Evolutionary conservation across 2,329 filamentous ascomycete genomes (phyloP).

Genomic region (Microsporum audouinii): DNA sequence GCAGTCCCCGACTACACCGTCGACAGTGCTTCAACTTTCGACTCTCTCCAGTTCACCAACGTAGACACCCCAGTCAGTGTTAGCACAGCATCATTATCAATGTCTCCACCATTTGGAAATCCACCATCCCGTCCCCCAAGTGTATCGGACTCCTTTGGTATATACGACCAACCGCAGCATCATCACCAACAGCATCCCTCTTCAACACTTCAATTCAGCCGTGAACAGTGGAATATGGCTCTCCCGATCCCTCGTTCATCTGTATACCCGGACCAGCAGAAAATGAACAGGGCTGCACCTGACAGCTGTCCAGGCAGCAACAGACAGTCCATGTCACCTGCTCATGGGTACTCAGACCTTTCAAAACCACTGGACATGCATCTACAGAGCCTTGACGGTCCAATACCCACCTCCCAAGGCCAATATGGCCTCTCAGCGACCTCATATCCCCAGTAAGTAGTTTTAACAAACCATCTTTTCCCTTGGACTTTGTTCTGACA

Average conservation of each 20-base stretch:
- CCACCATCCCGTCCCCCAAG: not conserved
- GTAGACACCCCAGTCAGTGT: not conserved
- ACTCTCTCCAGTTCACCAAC: not conserved
- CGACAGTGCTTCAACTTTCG: not conserved
- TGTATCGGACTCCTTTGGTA: not conserved
- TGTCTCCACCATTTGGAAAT: constrained; percentile 2
- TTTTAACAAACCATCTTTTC: not conserved
- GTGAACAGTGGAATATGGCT: not conserved
- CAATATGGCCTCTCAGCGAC: not conserved
- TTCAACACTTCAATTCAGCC: not conserved
- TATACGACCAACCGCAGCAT: constrained; percentile 7
- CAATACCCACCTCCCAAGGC: not conserved
- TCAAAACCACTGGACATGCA: not conserved
- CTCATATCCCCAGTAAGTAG: not conserved
- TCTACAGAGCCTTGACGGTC: not conserved
- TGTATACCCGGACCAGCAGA: not conserved
- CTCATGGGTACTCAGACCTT: not conserved
- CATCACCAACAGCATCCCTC: not conserved
- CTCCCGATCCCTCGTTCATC: not conserved
- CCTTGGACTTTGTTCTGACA: not conserved
- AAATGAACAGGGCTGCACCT: not conserved
- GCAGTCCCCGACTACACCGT: constrained; percentile 1
- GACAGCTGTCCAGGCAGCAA: not conserved
- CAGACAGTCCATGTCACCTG: not conserved
- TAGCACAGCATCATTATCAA: constrained; percentile 1